phyloP scores from a whole-genome alignment of 73 alveolate genomes.

The Paramecium caudatum region DNA sequence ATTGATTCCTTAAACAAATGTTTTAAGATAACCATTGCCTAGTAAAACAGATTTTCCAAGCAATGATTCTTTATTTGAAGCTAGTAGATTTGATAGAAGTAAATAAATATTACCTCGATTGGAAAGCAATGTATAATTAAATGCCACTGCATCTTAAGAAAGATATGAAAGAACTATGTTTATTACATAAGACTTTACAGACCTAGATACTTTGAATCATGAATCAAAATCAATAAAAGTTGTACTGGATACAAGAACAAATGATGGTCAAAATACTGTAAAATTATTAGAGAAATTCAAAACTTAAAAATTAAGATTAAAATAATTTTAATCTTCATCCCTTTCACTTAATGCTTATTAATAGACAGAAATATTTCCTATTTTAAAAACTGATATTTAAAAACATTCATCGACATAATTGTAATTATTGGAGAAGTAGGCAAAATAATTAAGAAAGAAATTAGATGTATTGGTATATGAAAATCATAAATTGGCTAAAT shows the following conservation, averaged over 20 bases:
- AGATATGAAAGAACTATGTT: slow-evolving; percentile 54
- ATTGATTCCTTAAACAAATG: slow-evolving; percentile 60
- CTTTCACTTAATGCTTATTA: slow-evolving; percentile 56
- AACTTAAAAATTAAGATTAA: slow-evolving; percentile 54
- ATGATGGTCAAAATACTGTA: slow-evolving; percentile 51
- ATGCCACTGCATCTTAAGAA: neutral
- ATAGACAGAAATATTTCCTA: slow-evolving; percentile 68
- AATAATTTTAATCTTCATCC: slow-evolving; percentile 63
- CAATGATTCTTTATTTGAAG: neutral
- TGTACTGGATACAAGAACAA: neutral
- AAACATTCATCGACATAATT: slow-evolving; percentile 62
- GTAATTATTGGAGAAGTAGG: slow-evolving; percentile 51
- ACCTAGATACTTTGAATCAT: slow-evolving; percentile 59
- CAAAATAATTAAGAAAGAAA: slow-evolving; percentile 64
- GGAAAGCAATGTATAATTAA: neutral
- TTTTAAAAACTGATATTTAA: slow-evolving; percentile 58
- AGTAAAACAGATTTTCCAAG: slow-evolving; percentile 2
- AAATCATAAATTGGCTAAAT: slow-evolving; percentile 60
- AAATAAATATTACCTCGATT: neutral
- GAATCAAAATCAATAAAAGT: slow-evolving; percentile 48
- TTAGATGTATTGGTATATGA: slow-evolving; percentile 66
- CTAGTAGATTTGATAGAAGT: slow-evolving; percentile 34
- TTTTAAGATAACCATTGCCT: slow-evolving; percentile 36
- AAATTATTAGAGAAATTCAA: slow-evolving; percentile 65
- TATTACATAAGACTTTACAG: slow-evolving; percentile 70